Evolutionary conservation across 768 basidiomycete genomes (phyloP), one percentile per base, ranked within the genome.

Genomic region (Tubosaeta brunneosetosa): DNA sequence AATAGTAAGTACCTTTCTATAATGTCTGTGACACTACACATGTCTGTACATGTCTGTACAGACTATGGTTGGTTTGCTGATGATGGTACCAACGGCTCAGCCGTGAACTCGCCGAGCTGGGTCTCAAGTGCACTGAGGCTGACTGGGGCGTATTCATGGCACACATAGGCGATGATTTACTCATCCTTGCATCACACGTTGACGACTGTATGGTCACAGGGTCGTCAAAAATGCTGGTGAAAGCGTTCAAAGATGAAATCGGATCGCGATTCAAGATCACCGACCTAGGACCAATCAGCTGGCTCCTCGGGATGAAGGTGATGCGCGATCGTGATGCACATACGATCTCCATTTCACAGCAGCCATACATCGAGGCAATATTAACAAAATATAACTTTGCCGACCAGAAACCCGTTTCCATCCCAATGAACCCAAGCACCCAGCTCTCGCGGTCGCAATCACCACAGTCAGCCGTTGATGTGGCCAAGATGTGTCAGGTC

Each of bases 241-340:
- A 52, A 3, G 13, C 17, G 0, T 59, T 59, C 14, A 59, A 59
- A 6, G 26, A 1, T 0, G 27, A 61, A 13, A 56, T 59, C 0
- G 32, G 47, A 0, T 33, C 6, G 0, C 14, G 9, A 0, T 55
- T 50, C 27, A 51, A 50, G 16, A 56, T 56, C 31, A 31, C 50
- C 1, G n/a, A 55, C 14, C 25, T 47, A 0, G 17, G 42, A 5
- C 47, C 44, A 0, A 59, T 61, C 17, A 54, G 43, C 25, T 59
- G 55, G 61, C 29, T 62, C 0, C 44, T 62, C 0, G 17, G 52
- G 0, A 55, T 61, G 47, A 51, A 59, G 13, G 55, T 61, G 0
- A 55, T 16, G 0, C 2, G 14, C 0, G 25, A 59, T 25, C n/a
- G 16, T 3, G 40, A 48, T 3, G n/a, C 37, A 0, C 25, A 2